Evolutionary conservation across 768 basidiomycete species (phyloP).

Genomic region (Podaxis sp.): DNA sequence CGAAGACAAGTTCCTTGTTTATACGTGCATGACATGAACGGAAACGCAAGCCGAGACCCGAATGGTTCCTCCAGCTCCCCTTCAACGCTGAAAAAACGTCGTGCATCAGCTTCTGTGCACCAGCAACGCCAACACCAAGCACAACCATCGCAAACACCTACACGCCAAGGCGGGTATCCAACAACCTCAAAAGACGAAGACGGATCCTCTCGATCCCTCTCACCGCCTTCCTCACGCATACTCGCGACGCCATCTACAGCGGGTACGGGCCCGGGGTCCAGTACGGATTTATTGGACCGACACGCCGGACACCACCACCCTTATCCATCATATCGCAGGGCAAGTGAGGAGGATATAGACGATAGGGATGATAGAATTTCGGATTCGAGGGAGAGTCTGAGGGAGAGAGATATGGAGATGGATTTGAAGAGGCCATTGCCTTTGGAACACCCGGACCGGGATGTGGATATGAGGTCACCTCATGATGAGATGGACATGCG

Average conservation of each 20-base stretch:
- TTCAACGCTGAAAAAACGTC: constrained; percentile 45
- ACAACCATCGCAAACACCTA: not conserved
- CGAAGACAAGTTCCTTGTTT: constrained; percentile 75
- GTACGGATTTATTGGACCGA: constrained; percentile 19
- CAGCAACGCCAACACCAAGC: constrained; percentile 2
- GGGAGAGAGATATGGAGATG: constrained; percentile 47
- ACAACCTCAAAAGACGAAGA: constrained; percentile 32
- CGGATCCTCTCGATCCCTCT: constrained; percentile 47
- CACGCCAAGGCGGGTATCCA: constrained; percentile 1
- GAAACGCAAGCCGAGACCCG: constrained; percentile 19
- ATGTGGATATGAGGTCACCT: constrained; percentile 73
- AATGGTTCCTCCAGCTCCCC: not conserved
- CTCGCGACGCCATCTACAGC: constrained; percentile 46
- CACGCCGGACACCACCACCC: constrained; percentile 19
- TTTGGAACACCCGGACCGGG: constrained; percentile 46
- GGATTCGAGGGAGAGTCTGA: constrained; percentile 17
- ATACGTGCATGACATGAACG: constrained; percentile 69
- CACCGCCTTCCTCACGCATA: constrained; percentile 58
- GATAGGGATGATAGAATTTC: constrained; percentile 15
- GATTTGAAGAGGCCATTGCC: constrained; percentile 62
- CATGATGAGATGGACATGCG: constrained; percentile 36
- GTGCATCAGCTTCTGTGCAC: constrained; percentile 46
- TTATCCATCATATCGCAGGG: constrained; percentile 19
- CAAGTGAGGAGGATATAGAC: constrained; percentile 14
- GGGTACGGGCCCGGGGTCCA: constrained; percentile 19